Evolutionary conservation across 176 grass and related monocot species (phyloP).

Genomic region (Ampelocalamus luodianensis): DNA sequence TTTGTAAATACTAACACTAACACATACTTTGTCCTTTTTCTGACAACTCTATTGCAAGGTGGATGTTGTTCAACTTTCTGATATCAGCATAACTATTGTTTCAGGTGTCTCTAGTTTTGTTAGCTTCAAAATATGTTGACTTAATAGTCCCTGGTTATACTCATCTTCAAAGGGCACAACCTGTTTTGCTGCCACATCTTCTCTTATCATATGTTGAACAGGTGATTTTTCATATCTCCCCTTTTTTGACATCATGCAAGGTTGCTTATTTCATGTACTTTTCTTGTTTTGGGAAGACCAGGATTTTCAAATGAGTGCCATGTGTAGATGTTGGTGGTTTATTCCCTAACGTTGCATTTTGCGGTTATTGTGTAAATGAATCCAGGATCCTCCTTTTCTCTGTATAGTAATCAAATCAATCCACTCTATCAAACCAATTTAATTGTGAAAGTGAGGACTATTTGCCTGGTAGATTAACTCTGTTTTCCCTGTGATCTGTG

Average conservation of each 20-base stretch:
- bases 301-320: background rate
- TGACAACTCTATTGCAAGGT: background rate
- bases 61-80: background rate
- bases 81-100: conserved; percentile 33
- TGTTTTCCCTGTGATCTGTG: background rate
- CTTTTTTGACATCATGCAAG: background rate
- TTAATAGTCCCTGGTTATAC: conserved; percentile 99
- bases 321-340: background rate
- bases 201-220: conserved; percentile 97
- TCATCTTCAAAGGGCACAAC: conserved; percentile 95
- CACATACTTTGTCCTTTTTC: background rate
- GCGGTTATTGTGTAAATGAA: conserved; percentile 15
- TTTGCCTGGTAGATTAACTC: conserved; percentile 21
- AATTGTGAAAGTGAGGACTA: background rate
- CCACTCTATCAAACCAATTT: conserved; percentile 20
- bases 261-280: conserved; percentile 32
- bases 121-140: conserved; percentile 82
- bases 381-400: background rate
- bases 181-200: conserved; percentile 86
- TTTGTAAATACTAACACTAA: background rate
- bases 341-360: background rate
- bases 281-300: background rate
- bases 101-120: conserved; percentile 83
- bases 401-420: conserved; percentile 10
- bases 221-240: conserved; percentile 45